A percentile compares a stretch with the other conserved stretches of the same genome.
These are phyloP conservation scores for thale cress (Arabidopsis thaliana) DNA, from an alignment of 345 rosid genomes.

Conservation along the genomic window DNA sequence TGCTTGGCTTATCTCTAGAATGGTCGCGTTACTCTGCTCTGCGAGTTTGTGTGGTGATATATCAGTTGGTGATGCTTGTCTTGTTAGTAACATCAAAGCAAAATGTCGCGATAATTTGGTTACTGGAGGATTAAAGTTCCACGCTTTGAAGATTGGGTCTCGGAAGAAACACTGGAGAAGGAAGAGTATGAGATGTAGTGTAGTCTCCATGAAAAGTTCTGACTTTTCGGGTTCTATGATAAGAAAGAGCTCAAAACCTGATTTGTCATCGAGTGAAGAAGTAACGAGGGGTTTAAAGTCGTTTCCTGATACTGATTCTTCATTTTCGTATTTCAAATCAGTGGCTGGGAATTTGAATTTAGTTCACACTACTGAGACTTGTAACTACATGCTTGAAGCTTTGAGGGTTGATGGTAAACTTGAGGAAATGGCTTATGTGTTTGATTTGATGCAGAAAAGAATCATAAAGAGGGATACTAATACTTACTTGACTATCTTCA, in stretches of 20 bases:
- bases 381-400: constrained; percentile 82
- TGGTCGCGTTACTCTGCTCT: constrained; percentile 53
- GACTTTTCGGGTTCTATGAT: constrained; percentile 42
- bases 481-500: constrained; percentile 71
- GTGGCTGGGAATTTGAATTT: constrained; percentile 52
- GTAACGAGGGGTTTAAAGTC: constrained; percentile 56
- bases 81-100: constrained; percentile 24
- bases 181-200: constrained; percentile 46
- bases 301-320: constrained; percentile 58
- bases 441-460: constrained; percentile 78
- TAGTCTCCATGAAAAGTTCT: constrained; percentile 45
- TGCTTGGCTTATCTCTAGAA: constrained; percentile 37
- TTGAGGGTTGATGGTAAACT: constrained; percentile 64
- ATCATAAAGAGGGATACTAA: constrained; percentile 65
- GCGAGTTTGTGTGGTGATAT: constrained; percentile 50
- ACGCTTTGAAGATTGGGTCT: constrained; percentile 49
- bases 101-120: constrained; percentile 31
- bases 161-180: constrained; percentile 52
- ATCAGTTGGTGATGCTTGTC: constrained; percentile 41
- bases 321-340: constrained; percentile 68
- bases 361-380: constrained; percentile 69
- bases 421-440: constrained; percentile 72
- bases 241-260: constrained; percentile 44
- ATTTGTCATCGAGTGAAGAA: constrained; percentile 61
- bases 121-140: constrained; percentile 40